Base-by-base conservation (phyloP, 2,329 filamentous ascomycete genomes). In the Penicillium griseofulvum region DNA sequence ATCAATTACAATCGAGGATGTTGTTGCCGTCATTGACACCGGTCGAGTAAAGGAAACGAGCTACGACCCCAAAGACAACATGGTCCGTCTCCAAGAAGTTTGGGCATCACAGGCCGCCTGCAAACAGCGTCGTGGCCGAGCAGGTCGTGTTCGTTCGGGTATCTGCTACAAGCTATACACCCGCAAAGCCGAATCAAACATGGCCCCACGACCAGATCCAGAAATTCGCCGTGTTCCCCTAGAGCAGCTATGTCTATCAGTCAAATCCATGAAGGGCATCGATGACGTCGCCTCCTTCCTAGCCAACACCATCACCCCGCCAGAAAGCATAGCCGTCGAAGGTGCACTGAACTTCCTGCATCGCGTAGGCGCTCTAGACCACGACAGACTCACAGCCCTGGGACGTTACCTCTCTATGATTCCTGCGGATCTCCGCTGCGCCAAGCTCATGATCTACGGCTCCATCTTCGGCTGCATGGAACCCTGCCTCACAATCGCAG, bases 1-100 rank as follows among this genome's bases (percentile, higher is more conserved):
- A 0, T 97, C 94, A 2, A 97, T 99, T 71, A 99, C 94, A 0
- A 99, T 99, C 57, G 92, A 97, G 69, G 94, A 99, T 69, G 90
- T 99, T 50, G 89, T 97, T 2, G 93, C 90, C 2, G 94, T 99
- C 43, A 93, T 99, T 60, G 94, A 99, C 71, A 94, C 89, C 11
- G 94, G 94, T 28, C 87, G 91, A 50, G 94, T 99, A 56, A 99
- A 99, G 70, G 93, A 99, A 74, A 99, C 92, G 0, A 93, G 90
- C 69, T 97, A 92, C 66, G 94, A 97, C 70, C 85, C 91, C 0
- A 83, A 88, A 59, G 96, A 88, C 70, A 96, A 96, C 69, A 96
- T 97, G 87, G 88, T 95, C 41, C 91, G 90, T 66, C 84, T 99
- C 1, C 89, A 93, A 64, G 94, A 99, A 76, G 91, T 91, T 0